These are phyloP conservation scores for Aspergillus bridgeri DNA, from an alignment of 495 filamentous ascomycete species.

Conservation along the genomic window DNA sequence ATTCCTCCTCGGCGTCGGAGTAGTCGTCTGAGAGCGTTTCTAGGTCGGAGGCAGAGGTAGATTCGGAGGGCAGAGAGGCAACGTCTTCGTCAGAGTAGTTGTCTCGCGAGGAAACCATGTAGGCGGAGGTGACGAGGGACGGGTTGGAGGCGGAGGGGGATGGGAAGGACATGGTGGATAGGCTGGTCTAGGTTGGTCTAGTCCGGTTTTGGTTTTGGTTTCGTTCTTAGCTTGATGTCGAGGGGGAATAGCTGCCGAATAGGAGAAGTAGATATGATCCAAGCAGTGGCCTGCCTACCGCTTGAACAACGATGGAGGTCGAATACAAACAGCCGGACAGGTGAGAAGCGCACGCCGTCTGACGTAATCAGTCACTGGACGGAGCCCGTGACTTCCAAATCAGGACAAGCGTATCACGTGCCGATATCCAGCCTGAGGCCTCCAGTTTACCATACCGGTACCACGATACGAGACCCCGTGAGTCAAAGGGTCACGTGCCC, in stretches of 20 bases:
- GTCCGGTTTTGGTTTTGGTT: background rate
- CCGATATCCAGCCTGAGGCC: background rate
- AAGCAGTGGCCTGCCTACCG: conserved; percentile 45
- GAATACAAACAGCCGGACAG: conserved; percentile 19
- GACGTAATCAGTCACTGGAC: conserved; percentile 21
- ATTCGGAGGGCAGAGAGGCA: conserved; percentile 74
- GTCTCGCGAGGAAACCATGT: conserved; percentile 39
- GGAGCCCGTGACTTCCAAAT: background rate
- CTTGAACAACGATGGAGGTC: conserved; percentile 16
- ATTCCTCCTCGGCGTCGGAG: conserved; percentile 87
- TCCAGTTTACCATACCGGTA: conserved; percentile 1
- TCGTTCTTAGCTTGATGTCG: background rate
- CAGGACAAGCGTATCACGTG: background rate
- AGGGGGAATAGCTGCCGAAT: conserved; percentile 6
- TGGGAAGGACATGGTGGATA: conserved; percentile 27
- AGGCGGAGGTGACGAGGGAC: conserved; percentile 43
- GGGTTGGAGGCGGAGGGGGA: conserved; percentile 35
- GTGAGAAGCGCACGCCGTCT: conserved; percentile 5
- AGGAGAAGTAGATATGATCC: conserved; percentile 11
- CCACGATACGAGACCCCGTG: conserved; percentile 12
- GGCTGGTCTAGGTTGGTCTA: background rate
- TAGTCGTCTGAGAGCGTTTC: conserved; percentile 53
- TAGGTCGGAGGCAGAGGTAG: conserved; percentile 56
- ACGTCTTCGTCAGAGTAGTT: conserved; percentile 61
- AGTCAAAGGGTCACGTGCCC: conserved; percentile 32